phyloP scores from a whole-genome alignment of 495 filamentous ascomycete genomes.

The Penicillium roqueforti region DNA sequence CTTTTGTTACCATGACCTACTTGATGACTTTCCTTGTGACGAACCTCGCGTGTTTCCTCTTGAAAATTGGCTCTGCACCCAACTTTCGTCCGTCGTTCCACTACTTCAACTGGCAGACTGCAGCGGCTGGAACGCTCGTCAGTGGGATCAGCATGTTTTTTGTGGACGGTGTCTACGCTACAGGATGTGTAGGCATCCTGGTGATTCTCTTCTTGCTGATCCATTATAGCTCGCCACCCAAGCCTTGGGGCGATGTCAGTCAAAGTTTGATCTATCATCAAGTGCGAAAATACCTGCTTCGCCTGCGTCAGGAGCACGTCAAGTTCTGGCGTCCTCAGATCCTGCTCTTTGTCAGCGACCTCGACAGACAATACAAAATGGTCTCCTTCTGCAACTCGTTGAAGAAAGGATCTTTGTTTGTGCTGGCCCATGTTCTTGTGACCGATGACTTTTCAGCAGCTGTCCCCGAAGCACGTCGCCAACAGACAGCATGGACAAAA shows the following conservation, averaged over 20 bases:
- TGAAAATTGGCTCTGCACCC: slow-evolving; percentile 89
- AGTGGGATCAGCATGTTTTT: slow-evolving; percentile 84
- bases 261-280: slow-evolving; percentile 90
- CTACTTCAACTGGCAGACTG: slow-evolving; percentile 84
- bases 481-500: slow-evolving; percentile 79
- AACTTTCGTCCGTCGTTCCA: slow-evolving; percentile 87
- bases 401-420: slow-evolving; percentile 83
- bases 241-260: slow-evolving; percentile 85
- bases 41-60: slow-evolving; percentile 80
- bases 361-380: slow-evolving; percentile 69
- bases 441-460: slow-evolving; percentile 73
- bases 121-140: slow-evolving; percentile 64
- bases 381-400: slow-evolving; percentile 90
- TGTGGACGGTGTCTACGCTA: slow-evolving; percentile 79
- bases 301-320: slow-evolving; percentile 81
- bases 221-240: slow-evolving; percentile 79
- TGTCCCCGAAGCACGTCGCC: slow-evolving; percentile 74
- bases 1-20: slow-evolving; percentile 85
- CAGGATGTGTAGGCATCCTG: slow-evolving; percentile 67
- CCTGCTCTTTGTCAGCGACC: slow-evolving; percentile 76
- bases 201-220: slow-evolving; percentile 77
- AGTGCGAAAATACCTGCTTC: slow-evolving; percentile 80
- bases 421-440: slow-evolving; percentile 83
- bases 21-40: slow-evolving; percentile 62
- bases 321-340: slow-evolving; percentile 91